Conservation (phyloP, 2,329 filamentous ascomycete species). For the Verticillium klebahnii region DNA sequence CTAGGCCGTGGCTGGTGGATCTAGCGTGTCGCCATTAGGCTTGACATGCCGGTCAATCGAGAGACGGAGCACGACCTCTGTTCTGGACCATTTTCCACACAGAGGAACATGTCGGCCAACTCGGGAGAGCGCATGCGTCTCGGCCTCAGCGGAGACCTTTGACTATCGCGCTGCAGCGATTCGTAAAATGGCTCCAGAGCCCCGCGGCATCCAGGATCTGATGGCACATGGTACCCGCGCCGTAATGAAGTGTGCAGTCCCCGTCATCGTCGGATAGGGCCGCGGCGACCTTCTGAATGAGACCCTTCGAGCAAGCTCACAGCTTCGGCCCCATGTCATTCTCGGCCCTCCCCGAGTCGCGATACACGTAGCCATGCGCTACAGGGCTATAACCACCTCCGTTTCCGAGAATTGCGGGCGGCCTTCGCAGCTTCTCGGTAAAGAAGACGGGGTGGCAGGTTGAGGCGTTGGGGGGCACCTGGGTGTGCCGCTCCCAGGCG, state of each 20-base stretch:
- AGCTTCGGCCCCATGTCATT: slow-evolving; percentile 27
- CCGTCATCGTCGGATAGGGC: not conserved
- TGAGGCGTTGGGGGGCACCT: slow-evolving; percentile 46
- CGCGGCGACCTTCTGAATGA: not conserved
- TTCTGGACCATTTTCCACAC: no score
- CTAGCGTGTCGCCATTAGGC: no score
- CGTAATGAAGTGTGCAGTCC: not conserved
- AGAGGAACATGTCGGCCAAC: no score
- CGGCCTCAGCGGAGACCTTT: no score
- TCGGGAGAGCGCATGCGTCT: no score
- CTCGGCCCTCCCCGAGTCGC: slow-evolving; percentile 30
- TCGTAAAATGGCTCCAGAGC: no score
- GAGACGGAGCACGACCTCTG: no score
- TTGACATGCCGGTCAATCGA: no score
- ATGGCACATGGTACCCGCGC: no score
- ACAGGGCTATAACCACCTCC: slow-evolving; percentile 39
- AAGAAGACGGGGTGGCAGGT: slow-evolving; percentile 73
- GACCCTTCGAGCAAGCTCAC: not conserved
- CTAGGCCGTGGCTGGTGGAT: no score
- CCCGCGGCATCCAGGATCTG: no score
- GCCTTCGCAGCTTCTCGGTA: slow-evolving; percentile 55
- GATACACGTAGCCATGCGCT: slow-evolving; percentile 57
- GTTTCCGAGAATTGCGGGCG: slow-evolving; percentile 33
- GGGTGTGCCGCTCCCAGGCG: slow-evolving; percentile 19
- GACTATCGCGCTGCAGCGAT: no score